phyloP scores from a whole-genome alignment of 805 yeast species.

The Hanseniaspora guilliermondii region DNA sequence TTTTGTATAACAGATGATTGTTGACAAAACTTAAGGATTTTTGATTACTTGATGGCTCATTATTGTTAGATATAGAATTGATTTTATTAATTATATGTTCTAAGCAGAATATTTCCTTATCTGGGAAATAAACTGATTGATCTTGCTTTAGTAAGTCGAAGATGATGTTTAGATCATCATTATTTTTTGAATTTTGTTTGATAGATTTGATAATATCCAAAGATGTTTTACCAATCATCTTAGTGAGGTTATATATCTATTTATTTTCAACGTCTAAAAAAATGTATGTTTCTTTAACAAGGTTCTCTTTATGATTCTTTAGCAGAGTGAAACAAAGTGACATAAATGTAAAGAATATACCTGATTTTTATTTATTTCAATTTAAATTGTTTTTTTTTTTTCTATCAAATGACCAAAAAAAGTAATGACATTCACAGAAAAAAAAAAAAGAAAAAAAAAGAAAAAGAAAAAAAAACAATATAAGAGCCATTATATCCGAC shows the following conservation, averaged over 20 bases:
- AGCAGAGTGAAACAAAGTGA: no score
- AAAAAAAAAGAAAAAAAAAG: neutral
- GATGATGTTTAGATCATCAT: neutral
- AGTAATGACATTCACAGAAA: neutral
- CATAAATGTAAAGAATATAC: slow-evolving; percentile 19
- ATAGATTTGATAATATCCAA: slow-evolving; percentile 9
- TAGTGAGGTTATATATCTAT: slow-evolving; percentile 48
- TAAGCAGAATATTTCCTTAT: slow-evolving; percentile 40
- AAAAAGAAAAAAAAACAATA: neutral
- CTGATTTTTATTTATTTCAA: no score
- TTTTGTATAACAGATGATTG: neutral
- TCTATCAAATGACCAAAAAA: no score
- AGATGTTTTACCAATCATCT: slow-evolving; percentile 3
- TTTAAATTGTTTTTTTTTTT: no score
- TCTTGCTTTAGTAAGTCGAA: neutral
- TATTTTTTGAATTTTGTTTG: slow-evolving; percentile 6
- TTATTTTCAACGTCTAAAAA: no score
- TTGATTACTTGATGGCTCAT: slow-evolving; percentile 13
- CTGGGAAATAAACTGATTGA: slow-evolving; percentile 38
- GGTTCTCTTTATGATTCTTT: no score
- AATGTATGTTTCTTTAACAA: no score
- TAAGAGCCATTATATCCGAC: neutral
- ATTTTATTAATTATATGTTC: slow-evolving; percentile 51
- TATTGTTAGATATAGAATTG: slow-evolving; percentile 30
- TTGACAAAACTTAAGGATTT: neutral